phyloP scores from a whole-genome alignment of 2,329 filamentous ascomycete species.

The Aspergillus terreus region DNA sequence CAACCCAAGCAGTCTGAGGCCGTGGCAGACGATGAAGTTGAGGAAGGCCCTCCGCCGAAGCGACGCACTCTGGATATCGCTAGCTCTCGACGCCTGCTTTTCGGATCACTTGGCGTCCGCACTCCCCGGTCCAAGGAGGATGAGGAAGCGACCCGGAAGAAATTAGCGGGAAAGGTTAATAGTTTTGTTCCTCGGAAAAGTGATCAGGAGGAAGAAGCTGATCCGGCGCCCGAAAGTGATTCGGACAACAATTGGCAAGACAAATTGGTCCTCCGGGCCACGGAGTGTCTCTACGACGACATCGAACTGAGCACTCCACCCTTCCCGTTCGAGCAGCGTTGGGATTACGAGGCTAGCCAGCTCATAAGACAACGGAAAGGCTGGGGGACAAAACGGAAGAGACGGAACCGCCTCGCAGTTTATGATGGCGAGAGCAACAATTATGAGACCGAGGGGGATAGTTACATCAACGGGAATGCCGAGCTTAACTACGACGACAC shows the following conservation, averaged over 20 bases:
- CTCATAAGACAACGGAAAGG: slow-evolving; percentile 39
- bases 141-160: slow-evolving; percentile 59
- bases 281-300: slow-evolving; percentile 75
- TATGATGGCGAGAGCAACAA: slow-evolving; percentile 42
- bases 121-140: slow-evolving; percentile 66
- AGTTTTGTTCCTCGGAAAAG: slow-evolving; percentile 26
- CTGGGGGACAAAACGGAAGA: slow-evolving; percentile 34
- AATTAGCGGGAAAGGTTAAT: slow-evolving; percentile 55
- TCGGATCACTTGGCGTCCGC: slow-evolving; percentile 67
- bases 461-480: slow-evolving; percentile 27
- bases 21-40: slow-evolving; percentile 7
- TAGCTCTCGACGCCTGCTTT: slow-evolving; percentile 65
- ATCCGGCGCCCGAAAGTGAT: slow-evolving; percentile 35
- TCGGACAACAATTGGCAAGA: slow-evolving; percentile 66
- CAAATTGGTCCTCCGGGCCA: slow-evolving; percentile 70
- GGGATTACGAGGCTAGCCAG: slow-evolving; percentile 71
- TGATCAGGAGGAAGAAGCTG: slow-evolving; percentile 19
- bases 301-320: slow-evolving; percentile 70
- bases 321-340: slow-evolving; percentile 85
- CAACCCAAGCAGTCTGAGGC: slow-evolving; percentile 8
- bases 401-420: slow-evolving; percentile 52
- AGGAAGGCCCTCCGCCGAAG: slow-evolving; percentile 18
- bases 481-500: slow-evolving; percentile 44
- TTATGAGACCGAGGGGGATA: slow-evolving; percentile 34
- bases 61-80: slow-evolving; percentile 53